Conservation (phyloP, 768 basidiomycete species). For the Amanita rimosa region DNA sequence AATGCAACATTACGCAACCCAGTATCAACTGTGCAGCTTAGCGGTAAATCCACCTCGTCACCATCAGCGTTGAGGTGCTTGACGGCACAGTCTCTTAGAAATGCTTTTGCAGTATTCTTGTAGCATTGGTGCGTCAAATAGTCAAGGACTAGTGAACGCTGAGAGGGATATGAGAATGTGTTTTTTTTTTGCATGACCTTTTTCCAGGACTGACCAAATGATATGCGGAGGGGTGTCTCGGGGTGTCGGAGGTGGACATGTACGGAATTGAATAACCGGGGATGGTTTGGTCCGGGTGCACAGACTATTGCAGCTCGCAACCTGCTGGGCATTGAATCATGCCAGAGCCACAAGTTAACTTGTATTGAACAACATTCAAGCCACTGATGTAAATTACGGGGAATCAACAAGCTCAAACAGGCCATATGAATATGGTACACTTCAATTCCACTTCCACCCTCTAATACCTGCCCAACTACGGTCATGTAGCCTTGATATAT, state of each 20-base stretch:
- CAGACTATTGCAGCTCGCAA: neutral
- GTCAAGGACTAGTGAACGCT: slow-evolving; percentile 65
- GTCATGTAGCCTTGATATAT: neutral
- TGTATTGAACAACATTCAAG: neutral
- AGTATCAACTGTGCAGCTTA: slow-evolving; percentile 5
- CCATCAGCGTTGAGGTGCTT: slow-evolving; percentile 60
- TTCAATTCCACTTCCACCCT: too few species aligned
- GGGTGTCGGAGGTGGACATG: neutral
- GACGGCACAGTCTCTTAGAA: slow-evolving; percentile 50
- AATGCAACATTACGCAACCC: neutral
- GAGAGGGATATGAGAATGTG: slow-evolving; percentile 1
- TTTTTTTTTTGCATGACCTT: neutral
- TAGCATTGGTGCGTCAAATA: slow-evolving; percentile 71
- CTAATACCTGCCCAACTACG: neutral
- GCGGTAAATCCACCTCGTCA: slow-evolving; percentile 35
- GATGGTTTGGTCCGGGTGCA: slow-evolving; percentile 1
- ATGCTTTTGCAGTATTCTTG: slow-evolving; percentile 58
- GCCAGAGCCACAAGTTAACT: slow-evolving; percentile 1
- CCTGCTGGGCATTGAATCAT: neutral
- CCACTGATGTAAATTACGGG: neutral
- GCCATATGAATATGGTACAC: too few species aligned
- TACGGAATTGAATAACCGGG: neutral
- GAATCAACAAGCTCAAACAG: slow-evolving; percentile 4
- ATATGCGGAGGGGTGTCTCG: slow-evolving; percentile 20
- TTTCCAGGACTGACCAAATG: slow-evolving; percentile 31